A percentile compares a stretch with the other conserved stretches of the same genome.
Conservation (phyloP, 148 eudicot genomes). For the Fagopyrum homotropicum region DNA sequence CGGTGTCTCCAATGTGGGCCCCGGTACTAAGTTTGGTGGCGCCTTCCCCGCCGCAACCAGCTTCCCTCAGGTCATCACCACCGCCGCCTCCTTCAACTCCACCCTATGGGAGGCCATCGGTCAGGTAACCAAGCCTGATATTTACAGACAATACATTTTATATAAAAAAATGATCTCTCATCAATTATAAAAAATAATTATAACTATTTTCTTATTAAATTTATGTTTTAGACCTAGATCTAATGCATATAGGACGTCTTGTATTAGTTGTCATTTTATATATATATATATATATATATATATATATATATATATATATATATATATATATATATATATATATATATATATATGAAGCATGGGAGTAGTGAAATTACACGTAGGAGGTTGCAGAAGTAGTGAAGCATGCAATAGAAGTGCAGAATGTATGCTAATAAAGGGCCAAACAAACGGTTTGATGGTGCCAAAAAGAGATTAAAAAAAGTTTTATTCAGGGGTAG, state of each 20-base stretch:
- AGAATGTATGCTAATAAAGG: background rate
- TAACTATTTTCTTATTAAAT: background rate
- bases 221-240: no score
- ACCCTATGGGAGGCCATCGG: conserved; percentile 85
- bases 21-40: conserved; percentile 69
- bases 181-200: no score
- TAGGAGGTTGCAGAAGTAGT: background rate
- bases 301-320: background rate
- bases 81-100: conserved; percentile 76
- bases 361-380: conserved; percentile 4
- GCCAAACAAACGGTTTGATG: conserved; percentile 14
- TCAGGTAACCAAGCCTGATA: conserved; percentile 32
- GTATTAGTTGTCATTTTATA: no score
- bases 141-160: no score
- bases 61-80: conserved; percentile 88
- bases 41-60: conserved; percentile 73
- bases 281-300: background rate
- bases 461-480: background rate
- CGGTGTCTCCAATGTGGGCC: conserved; percentile 80
- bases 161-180: background rate
- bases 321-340: background rate
- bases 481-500: background rate
- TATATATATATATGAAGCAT: background rate
- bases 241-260: no score
- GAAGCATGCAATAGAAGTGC: background rate